These are phyloP conservation scores for Monilinia fructicola DNA, from an alignment of 2,329 filamentous ascomycete genomes.

Conservation along the genomic window DNA sequence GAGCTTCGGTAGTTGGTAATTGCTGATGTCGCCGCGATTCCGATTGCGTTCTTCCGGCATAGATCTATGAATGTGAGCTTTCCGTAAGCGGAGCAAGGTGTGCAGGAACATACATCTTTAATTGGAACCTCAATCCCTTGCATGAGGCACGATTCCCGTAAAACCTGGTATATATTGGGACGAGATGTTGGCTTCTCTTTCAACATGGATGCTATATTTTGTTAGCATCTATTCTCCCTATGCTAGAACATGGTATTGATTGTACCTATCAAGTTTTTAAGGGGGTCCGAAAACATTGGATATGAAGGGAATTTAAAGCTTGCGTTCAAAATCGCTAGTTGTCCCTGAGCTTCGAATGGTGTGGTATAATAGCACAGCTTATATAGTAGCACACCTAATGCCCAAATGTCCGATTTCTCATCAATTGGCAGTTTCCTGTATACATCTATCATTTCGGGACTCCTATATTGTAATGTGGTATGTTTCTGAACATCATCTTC, in stretches of 20 bases:
- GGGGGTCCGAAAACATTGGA: conserved; percentile 81
- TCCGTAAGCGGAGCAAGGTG: conserved; percentile 3
- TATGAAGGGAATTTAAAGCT: conserved; percentile 89
- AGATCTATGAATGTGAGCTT: conserved; percentile 57
- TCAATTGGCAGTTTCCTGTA: conserved; percentile 95
- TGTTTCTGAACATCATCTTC: conserved; percentile 97
- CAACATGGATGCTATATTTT: conserved; percentile 74
- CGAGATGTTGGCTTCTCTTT: conserved; percentile 72
- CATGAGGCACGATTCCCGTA: conserved; percentile 85
- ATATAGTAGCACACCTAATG: conserved; percentile 89
- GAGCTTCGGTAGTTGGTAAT: conserved; percentile 55
- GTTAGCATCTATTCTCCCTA: conserved; percentile 25
- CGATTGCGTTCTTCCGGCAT: conserved; percentile 61
- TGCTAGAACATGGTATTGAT: conserved; percentile 14
- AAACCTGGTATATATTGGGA: conserved; percentile 92
- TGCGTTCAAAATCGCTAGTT: conserved; percentile 95
- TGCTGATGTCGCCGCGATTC: conserved; percentile 61
- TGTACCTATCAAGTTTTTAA: conserved; percentile 88
- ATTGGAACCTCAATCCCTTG: conserved; percentile 83
- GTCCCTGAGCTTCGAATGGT: conserved; percentile 95
- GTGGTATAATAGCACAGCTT: conserved; percentile 99
- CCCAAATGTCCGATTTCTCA: conserved; percentile 98
- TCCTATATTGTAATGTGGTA: conserved; percentile 95
- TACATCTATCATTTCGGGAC: conserved; percentile 98
- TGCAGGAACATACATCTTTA: conserved; percentile 68